Conservation (phyloP, 2,329 filamentous ascomycete species). For the Juglanconis juglandina region DNA sequence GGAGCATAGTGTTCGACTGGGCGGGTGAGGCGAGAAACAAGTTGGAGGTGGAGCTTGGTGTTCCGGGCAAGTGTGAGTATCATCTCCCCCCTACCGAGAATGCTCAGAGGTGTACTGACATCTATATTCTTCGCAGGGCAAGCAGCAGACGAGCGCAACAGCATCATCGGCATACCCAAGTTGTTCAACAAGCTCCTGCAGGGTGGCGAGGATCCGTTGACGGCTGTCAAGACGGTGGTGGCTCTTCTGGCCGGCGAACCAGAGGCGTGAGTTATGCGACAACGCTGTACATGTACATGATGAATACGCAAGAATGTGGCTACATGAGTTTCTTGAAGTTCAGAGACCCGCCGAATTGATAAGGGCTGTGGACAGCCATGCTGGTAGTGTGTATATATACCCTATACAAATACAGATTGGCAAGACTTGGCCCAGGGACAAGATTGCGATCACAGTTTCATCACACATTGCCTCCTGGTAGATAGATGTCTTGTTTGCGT, state of each 20-base stretch:
- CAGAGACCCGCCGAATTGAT: not conserved
- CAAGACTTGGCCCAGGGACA: not conserved
- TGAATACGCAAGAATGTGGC: conserved; percentile 2
- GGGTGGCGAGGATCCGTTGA: conserved; percentile 51
- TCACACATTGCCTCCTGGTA: no score
- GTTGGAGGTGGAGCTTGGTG: conserved; percentile 50
- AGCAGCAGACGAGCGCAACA: conserved; percentile 52
- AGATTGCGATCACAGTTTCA: not conserved
- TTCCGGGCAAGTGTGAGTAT: conserved; percentile 61
- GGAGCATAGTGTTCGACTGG: conserved; percentile 68
- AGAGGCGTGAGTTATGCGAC: not conserved
- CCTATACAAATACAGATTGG: not conserved
- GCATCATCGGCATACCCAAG: conserved; percentile 54
- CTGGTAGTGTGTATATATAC: not conserved
- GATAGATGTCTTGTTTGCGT: no score
- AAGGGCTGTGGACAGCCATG: not conserved
- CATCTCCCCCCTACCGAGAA: not conserved
- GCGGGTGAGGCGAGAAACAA: conserved; percentile 65
- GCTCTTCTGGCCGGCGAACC: conserved; percentile 53
- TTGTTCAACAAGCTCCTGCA: conserved; percentile 59
- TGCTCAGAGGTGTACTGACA: not conserved
- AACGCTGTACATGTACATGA: conserved; percentile 3
- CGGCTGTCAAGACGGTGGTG: conserved; percentile 57
- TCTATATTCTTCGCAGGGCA: conserved; percentile 47
- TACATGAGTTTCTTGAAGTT: not conserved